Percentiles rank a stretch among this genome's conserved stretches.
Evolutionary conservation across 2,329 filamentous ascomycete genomes (phyloP).

Genomic region (Penicillium brasilianum): DNA sequence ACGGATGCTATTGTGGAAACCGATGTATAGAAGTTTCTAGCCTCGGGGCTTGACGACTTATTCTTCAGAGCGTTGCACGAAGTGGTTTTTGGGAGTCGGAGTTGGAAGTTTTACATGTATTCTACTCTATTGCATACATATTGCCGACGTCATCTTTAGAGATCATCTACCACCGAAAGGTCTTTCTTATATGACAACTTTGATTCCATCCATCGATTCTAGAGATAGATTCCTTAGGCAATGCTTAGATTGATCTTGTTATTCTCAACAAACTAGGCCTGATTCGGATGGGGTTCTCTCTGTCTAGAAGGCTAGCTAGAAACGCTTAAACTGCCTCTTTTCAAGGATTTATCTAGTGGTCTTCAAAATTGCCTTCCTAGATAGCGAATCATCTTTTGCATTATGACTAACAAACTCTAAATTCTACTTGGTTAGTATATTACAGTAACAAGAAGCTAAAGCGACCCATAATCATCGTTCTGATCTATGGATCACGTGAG

Average conservation of each 20-base stretch:
- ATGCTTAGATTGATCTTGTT: not conserved
- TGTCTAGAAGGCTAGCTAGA: too few relatives aligned
- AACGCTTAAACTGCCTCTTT: too few relatives aligned
- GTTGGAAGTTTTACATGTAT: constrained; percentile 21
- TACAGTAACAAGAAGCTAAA: too few relatives aligned
- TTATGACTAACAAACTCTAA: too few relatives aligned
- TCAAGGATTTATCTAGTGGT: too few relatives aligned
- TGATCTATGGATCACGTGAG: not conserved
- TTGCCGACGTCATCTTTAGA: not conserved
- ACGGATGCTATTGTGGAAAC: constrained; percentile 20
- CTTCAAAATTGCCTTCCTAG: too few relatives aligned
- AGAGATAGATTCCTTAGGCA: too few relatives aligned
- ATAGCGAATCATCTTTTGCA: too few relatives aligned
- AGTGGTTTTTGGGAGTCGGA: constrained; percentile 32
- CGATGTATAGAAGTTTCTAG: constrained; percentile 29
- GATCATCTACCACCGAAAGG: not conserved
- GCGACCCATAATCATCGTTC: not conserved
- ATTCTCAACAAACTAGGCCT: too few relatives aligned
- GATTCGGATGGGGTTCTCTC: too few relatives aligned
- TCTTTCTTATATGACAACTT: not conserved
- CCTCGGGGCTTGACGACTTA: constrained; percentile 1
- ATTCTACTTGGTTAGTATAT: too few relatives aligned
- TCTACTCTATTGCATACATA: constrained; percentile 24
- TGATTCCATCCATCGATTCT: too few relatives aligned
- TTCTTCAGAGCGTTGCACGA: constrained; percentile 24